These are phyloP conservation scores for Tulasnella calospora DNA, from an alignment of 768 basidiomycete genomes.

Conservation along the genomic window DNA sequence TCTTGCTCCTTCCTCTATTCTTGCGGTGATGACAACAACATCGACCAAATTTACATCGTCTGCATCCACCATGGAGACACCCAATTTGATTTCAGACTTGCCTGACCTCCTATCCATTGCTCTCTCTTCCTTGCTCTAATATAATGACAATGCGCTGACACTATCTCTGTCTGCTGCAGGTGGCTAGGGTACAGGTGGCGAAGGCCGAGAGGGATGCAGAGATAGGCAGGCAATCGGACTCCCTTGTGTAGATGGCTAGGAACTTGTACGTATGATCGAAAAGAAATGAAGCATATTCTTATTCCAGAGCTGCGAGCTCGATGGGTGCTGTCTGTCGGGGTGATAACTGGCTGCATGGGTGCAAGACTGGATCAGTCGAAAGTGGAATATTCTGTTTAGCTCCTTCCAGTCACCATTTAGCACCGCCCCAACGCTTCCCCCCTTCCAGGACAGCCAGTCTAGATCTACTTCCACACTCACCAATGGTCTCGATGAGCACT, in stretches of 20 bases:
- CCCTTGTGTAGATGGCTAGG: not conserved
- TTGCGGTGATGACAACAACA: not conserved
- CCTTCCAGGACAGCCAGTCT: no score
- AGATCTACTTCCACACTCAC: no score
- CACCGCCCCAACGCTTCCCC: no score
- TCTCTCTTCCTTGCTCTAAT: not conserved
- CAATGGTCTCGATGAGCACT: not conserved
- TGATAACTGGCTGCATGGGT: no score
- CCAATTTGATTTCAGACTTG: slow-evolving; percentile 6
- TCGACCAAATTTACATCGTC: slow-evolving; percentile 1
- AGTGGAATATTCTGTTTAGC: no score
- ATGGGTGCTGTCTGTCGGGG: no score
- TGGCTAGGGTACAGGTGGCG: not conserved
- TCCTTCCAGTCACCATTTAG: no score
- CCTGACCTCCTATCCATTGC: not conserved
- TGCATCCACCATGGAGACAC: slow-evolving; percentile 1
- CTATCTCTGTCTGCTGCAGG: not conserved
- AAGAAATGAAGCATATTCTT: no score
- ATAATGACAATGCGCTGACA: not conserved
- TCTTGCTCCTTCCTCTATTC: not conserved
- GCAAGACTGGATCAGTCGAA: no score
- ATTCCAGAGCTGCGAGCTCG: no score
- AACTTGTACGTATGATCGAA: no score
- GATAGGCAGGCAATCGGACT: not conserved
- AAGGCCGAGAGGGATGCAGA: not conserved